phyloP scores from a whole-genome alignment of 306 rosid genomes.

The Inga oerstediana region DNA sequence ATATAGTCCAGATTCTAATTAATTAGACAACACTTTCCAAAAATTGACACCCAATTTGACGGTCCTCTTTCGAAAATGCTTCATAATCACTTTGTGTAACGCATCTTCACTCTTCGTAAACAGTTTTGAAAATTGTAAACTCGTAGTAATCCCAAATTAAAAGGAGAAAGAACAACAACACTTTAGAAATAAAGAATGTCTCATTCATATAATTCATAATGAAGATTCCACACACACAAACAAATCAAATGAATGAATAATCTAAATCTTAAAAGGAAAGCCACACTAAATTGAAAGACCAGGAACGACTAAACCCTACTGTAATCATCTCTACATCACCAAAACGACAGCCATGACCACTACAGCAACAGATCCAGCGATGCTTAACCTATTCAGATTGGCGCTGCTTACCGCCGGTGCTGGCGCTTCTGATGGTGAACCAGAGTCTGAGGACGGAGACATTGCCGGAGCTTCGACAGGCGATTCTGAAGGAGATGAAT shows the following conservation, averaged over 20 bases:
- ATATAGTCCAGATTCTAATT: too few species aligned
- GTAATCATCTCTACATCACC: conserved; percentile 7
- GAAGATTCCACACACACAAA: neutral
- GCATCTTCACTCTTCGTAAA: neutral
- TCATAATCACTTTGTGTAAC: too few species aligned
- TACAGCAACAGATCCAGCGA: conserved; percentile 20
- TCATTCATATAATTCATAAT: neutral
- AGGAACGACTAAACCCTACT: neutral
- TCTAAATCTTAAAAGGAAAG: neutral
- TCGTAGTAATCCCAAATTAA: neutral
- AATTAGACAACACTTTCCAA: too few species aligned
- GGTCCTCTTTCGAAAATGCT: too few species aligned
- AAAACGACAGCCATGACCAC: conserved; percentile 9
- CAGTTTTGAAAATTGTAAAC: neutral
- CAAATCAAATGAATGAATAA: conserved; percentile 30
- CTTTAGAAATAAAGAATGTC: neutral
- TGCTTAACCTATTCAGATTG: conserved; percentile 33
- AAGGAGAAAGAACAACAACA: neutral
- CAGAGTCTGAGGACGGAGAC: conserved; percentile 38
- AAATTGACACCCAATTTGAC: too few species aligned
- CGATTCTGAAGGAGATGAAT: conserved; percentile 21
- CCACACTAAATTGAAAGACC: neutral
- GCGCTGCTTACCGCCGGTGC: conserved; percentile 33
- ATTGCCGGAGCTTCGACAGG: neutral
- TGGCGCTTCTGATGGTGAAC: conserved; percentile 37